These are phyloP conservation scores for Massarina eburnea DNA, from an alignment of 2,329 filamentous ascomycete species.

Conservation along the genomic window DNA sequence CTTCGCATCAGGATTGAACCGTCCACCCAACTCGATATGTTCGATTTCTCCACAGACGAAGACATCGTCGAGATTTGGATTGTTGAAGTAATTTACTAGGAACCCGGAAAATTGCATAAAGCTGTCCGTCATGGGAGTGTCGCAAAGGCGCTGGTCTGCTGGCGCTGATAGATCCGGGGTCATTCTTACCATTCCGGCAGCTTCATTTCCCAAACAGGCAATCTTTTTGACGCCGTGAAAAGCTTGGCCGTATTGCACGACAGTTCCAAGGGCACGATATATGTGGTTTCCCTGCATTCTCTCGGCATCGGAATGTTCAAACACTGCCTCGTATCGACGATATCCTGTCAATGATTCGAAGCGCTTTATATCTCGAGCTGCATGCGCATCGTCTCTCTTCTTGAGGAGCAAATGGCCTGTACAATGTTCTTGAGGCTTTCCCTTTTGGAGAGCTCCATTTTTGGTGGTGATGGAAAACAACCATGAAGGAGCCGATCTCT, in stretches of 20 bases:
- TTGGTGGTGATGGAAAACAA: conserved; percentile 1
- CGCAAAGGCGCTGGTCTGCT: background rate
- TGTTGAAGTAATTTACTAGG: conserved; percentile 25
- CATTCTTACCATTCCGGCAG: background rate
- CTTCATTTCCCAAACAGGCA: background rate
- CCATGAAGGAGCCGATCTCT: background rate
- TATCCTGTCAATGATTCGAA: conserved; percentile 2
- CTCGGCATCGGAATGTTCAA: conserved; percentile 27
- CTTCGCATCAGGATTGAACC: conserved; percentile 12
- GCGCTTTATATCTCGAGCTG: background rate
- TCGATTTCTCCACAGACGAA: conserved; percentile 23
- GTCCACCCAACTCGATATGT: conserved; percentile 16
- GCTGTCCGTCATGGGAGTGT: conserved; percentile 16
- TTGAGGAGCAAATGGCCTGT: background rate
- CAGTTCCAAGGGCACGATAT: conserved; percentile 40
- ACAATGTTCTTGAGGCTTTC: background rate
- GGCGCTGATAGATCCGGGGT: background rate
- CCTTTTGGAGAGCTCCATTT: background rate
- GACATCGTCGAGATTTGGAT: conserved; percentile 18
- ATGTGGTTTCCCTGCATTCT: conserved; percentile 39
- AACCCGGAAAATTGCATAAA: conserved; percentile 44
- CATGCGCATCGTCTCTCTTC: background rate
- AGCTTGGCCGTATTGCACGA: conserved; percentile 39
- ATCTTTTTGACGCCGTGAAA: conserved; percentile 32
- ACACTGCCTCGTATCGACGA: conserved; percentile 23